Percentiles rank a stretch among this genome's conserved stretches.
These are phyloP conservation scores for Aspergillus tubingensis DNA, from an alignment of 2,329 filamentous ascomycete genomes.

Conservation along the genomic window DNA sequence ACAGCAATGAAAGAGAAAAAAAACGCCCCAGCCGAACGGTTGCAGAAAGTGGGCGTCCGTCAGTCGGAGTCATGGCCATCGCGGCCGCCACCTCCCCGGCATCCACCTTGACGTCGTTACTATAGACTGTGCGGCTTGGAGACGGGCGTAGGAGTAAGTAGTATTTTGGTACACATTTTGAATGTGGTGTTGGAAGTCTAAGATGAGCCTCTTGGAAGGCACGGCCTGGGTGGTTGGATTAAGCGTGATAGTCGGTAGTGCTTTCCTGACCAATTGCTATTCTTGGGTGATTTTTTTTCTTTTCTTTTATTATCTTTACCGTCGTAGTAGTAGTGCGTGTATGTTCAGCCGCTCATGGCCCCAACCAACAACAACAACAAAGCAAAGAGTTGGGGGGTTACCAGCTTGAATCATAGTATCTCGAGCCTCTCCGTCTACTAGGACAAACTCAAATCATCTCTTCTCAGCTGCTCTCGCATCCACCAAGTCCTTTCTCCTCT, in stretches of 20 bases:
- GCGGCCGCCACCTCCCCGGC: neutral
- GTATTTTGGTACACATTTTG: neutral
- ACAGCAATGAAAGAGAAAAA: neutral
- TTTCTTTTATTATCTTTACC: too few species aligned
- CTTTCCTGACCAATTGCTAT: too few species aligned
- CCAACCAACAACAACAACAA: too few species aligned
- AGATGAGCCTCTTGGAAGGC: neutral
- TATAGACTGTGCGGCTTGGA: neutral
- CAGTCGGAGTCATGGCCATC: neutral
- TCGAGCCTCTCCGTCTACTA: too few species aligned
- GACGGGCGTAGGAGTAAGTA: neutral
- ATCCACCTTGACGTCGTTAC: constrained; percentile 13
- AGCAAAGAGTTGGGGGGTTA: too few species aligned
- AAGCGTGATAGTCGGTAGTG: too few species aligned
- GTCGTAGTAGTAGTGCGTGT: neutral
- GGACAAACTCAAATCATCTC: neutral
- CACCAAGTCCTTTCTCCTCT: neutral
- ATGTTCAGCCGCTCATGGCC: neutral
- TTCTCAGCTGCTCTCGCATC: neutral
- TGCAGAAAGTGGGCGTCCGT: constrained; percentile 18
- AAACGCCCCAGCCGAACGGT: constrained; percentile 18
- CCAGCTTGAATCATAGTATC: neutral
- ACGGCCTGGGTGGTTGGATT: neutral
- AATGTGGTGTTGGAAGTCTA: too few species aligned
- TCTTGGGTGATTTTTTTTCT: too few species aligned